Conservation (phyloP, 306 rosid genomes). For the Acacia melanoxylon region DNA sequence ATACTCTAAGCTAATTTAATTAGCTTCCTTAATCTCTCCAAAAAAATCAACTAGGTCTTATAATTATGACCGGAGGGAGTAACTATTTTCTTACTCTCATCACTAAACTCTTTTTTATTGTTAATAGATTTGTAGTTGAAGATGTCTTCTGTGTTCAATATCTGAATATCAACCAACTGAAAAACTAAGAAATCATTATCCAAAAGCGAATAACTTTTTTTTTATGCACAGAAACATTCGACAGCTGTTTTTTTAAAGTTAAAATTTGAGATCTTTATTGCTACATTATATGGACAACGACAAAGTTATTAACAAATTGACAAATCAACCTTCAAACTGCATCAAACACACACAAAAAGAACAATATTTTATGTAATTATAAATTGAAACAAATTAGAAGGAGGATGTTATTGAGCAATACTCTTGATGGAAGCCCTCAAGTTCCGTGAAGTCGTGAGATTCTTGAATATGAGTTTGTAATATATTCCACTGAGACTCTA, state of each 20-base stretch:
- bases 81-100: background rate
- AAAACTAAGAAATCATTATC: no score
- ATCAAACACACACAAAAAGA: slow-evolving; percentile 3
- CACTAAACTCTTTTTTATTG: background rate
- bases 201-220: no score
- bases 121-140: no score
- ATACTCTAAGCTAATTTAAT: no score
- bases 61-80: no score
- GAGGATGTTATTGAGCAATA: slow-evolving; percentile 34
- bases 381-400: slow-evolving; percentile 11
- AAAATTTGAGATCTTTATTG: background rate
- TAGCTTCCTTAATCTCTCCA: no score
- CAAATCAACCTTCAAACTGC: no score
- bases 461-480: slow-evolving; percentile 91
- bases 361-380: background rate
- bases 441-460: slow-evolving; percentile 88
- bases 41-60: no score
- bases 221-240: background rate
- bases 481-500: slow-evolving; percentile 96
- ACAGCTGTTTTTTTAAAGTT: background rate
- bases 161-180: no score
- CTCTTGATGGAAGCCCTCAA: slow-evolving; percentile 94
- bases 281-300: background rate
- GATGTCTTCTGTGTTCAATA: no score
- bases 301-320: no score